Evolutionary conservation across 2,329 filamentous ascomycete genomes (phyloP).

Genomic region (Cadophora luteo-olivacea): DNA sequence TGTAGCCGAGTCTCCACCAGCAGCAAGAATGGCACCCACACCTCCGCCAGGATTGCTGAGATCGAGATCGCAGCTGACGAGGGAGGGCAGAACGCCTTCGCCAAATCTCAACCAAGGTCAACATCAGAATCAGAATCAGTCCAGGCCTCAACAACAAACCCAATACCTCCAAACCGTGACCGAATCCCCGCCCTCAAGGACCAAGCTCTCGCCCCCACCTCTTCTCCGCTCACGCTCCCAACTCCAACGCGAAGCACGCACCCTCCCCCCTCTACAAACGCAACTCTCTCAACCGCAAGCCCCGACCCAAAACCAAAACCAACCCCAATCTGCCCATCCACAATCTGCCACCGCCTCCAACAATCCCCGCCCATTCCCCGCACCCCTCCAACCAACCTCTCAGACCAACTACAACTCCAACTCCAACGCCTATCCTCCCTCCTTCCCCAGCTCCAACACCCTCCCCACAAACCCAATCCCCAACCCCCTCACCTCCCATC

Average conservation of each 20-base stretch:
- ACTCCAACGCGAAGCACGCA: conserved; percentile 15
- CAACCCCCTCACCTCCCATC: conserved; percentile 16
- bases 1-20: neutral
- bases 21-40: neutral
- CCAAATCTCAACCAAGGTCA: neutral
- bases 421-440: no score
- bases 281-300: conserved; percentile 3
- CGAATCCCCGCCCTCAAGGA: neutral
- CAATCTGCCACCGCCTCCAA: neutral
- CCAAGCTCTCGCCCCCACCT: neutral
- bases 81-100: neutral
- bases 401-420: no score
- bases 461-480: neutral
- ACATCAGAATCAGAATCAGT: neutral
- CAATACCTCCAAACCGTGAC: conserved; percentile 2
- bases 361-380: neutral
- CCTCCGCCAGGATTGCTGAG: neutral
- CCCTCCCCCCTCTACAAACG: conserved; percentile 9
- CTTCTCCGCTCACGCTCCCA: conserved; percentile 9
- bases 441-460: no score
- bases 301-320: neutral
- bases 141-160: neutral
- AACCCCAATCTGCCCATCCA: neutral
- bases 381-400: neutral
- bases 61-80: conserved; percentile 1